Percentiles rank a stretch among this genome's conserved stretches.
Conservation (phyloP, 108 stramenopile species). For the Nannochloropsis salina region DNA sequence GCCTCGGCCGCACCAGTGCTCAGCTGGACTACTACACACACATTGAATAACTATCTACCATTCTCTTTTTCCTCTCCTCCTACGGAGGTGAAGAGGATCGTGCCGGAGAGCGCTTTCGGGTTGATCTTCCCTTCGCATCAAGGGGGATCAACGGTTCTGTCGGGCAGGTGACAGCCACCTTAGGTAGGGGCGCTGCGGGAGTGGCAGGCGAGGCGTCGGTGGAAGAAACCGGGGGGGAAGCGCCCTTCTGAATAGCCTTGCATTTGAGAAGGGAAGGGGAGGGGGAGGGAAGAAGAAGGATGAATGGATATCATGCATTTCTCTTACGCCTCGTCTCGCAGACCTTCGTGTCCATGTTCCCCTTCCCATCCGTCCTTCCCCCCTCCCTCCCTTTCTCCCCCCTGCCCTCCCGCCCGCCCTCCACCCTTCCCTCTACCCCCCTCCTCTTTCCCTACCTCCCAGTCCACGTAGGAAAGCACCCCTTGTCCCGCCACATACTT, state of each 20-base stretch:
- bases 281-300: not conserved
- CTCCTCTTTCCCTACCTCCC: not conserved
- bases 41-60: not conserved
- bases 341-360: not conserved
- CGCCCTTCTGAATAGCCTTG: not conserved
- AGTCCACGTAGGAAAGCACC: conserved; percentile 8
- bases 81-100: not conserved
- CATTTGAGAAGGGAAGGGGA: not conserved
- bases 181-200: not conserved
- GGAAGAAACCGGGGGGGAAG: not conserved
- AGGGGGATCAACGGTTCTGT: not conserved
- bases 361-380: not conserved
- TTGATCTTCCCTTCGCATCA: not conserved
- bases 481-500: not conserved
- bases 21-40: not conserved
- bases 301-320: not conserved
- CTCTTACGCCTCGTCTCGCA: too few species aligned
- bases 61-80: not conserved
- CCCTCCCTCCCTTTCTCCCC: not conserved
- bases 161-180: not conserved
- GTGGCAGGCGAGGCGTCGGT: not conserved
- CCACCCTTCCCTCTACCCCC: too few species aligned
- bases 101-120: not conserved
- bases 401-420: too few species aligned
- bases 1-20: too few species aligned